phyloP scores from a whole-genome alignment of 2,329 filamentous ascomycete species.

The Sclerotinia sclerotiorum region DNA sequence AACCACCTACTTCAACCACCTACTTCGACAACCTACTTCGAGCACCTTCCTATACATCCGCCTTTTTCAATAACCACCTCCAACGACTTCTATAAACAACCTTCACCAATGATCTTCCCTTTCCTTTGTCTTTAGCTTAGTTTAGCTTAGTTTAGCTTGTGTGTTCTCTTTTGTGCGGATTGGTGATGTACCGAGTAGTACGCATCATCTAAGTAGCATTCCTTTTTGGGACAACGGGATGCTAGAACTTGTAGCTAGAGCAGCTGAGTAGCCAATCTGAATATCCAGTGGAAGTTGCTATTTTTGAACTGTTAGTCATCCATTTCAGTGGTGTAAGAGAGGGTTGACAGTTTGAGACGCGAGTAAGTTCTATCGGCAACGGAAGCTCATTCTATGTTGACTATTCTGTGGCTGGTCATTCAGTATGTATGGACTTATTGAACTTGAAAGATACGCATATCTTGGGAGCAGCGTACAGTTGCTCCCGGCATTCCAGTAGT shows the following conservation, averaged over 20 bases:
- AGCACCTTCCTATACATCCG: background rate
- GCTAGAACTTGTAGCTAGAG: constrained; percentile 15
- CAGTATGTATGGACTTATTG: constrained; percentile 17
- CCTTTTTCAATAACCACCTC: background rate
- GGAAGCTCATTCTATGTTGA: constrained; percentile 9
- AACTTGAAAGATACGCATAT: constrained; percentile 14
- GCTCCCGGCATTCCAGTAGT: constrained; percentile 13
- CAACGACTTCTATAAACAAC: background rate
- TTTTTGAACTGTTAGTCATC: constrained; percentile 3
- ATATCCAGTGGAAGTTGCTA: constrained; percentile 7
- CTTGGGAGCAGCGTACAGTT: constrained; percentile 13
- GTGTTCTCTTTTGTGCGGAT: background rate
- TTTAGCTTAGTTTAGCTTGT: background rate
- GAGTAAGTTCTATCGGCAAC: constrained; percentile 17
- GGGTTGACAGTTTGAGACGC: constrained; percentile 9
- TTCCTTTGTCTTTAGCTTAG: background rate
- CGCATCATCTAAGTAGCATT: background rate
- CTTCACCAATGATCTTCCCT: background rate
- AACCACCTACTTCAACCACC: too few relatives aligned
- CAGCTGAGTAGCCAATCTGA: constrained; percentile 14
- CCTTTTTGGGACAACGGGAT: background rate
- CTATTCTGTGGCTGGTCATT: constrained; percentile 7
- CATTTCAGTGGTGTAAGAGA: constrained; percentile 13
- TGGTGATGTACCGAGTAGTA: constrained; percentile 4
- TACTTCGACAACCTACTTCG: background rate